Base-by-base conservation (phyloP, 352 stramenopile genomes). In the Globisporangium cystogenes region DNA sequence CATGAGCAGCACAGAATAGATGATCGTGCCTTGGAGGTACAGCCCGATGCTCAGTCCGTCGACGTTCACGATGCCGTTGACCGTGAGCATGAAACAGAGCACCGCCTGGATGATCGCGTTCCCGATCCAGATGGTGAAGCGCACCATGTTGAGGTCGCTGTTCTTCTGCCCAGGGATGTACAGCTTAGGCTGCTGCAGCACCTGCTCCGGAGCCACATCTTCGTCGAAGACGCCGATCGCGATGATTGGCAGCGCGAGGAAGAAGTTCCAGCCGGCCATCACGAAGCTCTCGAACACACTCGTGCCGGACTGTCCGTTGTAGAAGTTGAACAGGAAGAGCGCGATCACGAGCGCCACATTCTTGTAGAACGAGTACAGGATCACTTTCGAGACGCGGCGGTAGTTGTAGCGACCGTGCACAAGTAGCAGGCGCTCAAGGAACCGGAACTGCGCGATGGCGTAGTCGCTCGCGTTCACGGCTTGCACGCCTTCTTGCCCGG, bases 351-450 rank as follows among this genome's bases (percentile, higher is more conserved):
- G 74, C 43, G 70, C 66, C 18, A 82, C 64, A 40, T 90, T 90
- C 69, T 92, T 92, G 67, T 90, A 92, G 48, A 92, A 87, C 40
- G 74, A 87, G 49, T 84, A 89, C 16, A 98, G 74, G 58, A 99
- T 93, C 46, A 98, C 75, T 47, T 94, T 97, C 49, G 78, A 91
- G 49, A 98, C 87, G 24, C 97, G 89, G n/a, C 89, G 81, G 65
- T 99, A 99, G 69, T 98, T 98, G 76, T 87, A 99, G 42, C 96
- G 83, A 7, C 97, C 97, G 63, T 99, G 97, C 49, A 98, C 91
- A 4, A 99, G 74, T 37, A 99, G 68, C 14, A 99, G 72, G n/a
- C 85, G 61, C 59, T 97, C 74, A 1, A 99, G 70, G 59, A 96
- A 98, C 15, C 94, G 76, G 62, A 98, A 98, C 54, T 96, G 83